A percentile compares a stretch with the other conserved stretches of the same genome.
phyloP scores from a whole-genome alignment of 495 filamentous ascomycete genomes.

The Massariosphaeria phaeospora region DNA sequence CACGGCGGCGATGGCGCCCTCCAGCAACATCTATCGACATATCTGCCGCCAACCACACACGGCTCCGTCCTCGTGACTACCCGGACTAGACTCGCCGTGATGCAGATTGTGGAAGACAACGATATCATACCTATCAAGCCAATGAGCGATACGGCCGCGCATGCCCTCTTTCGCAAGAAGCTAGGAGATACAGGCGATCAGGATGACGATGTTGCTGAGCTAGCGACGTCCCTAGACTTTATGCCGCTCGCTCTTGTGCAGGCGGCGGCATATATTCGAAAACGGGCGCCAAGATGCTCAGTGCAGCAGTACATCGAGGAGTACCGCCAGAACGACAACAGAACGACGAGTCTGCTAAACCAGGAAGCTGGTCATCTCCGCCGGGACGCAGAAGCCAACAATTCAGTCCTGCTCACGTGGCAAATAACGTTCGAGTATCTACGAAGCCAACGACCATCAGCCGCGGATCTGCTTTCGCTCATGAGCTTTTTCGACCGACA shows the following conservation, averaged over 20 bases:
- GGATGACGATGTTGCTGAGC: conserved; percentile 1
- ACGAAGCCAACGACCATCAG: conserved; percentile 13
- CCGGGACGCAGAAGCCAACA: conserved; percentile 31
- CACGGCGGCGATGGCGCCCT: background rate
- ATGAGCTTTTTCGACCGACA: conserved; percentile 38
- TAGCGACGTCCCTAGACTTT: conserved; percentile 23
- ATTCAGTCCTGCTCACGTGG: conserved; percentile 46
- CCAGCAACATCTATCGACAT: background rate
- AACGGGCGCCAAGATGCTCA: conserved; percentile 4
- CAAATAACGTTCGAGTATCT: conserved; percentile 48
- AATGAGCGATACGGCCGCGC: conserved; percentile 35
- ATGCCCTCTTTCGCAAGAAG: conserved; percentile 43
- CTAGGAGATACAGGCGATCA: conserved; percentile 29
- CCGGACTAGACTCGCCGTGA: conserved; percentile 1
- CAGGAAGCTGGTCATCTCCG: conserved; percentile 35
- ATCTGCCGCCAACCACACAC: conserved; percentile 10
- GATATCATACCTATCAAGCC: conserved; percentile 42
- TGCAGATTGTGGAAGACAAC: conserved; percentile 35
- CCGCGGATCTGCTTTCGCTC: conserved; percentile 33
- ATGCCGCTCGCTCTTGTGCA: too few species aligned
- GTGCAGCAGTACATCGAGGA: conserved; percentile 39
- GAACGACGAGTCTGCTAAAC: conserved; percentile 34
- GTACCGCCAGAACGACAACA: conserved; percentile 38
- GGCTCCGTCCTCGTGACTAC: conserved; percentile 11
- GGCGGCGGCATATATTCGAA: too few species aligned